Base-by-base conservation (phyloP, 75 land plant species). In the Picea sitchensis region DNA sequence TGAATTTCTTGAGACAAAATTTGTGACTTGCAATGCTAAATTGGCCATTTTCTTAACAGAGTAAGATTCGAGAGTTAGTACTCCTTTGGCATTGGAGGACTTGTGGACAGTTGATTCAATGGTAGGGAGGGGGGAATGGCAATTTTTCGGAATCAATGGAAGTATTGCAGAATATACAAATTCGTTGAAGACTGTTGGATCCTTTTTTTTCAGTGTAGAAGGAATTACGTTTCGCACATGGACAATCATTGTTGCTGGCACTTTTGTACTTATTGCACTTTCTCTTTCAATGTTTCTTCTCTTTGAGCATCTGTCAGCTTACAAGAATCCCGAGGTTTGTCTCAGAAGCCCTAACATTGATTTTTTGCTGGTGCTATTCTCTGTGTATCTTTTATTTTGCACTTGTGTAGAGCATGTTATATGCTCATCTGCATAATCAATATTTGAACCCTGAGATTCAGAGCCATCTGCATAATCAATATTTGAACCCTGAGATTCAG, bases 241-340 rank as follows among this genome's bases (percentile, higher is more conserved):
- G 93, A 86, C 87, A 23, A 72, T 80, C 26, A 54, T 90, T n/a
- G 58, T 89, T 44, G 94, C 96, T 47, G 93, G 91, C 13, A 76
- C 78, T 36, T 86, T 92, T 64, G 91, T 94, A 6, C 47, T 90
- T 67, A 73, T 94, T 60, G 79, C 97, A 9, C 80, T 96, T 56
- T 68, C 77, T 3, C 84, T 96, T 1, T 96, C 98, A 9, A 65
- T 80, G n/a, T 92, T 84, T 67, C 95, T 96, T 58, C 59, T 94
- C n/a, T 90, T 94, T 77, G 91, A 94, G 81, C 98, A 96, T 80
- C 87, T 96, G 11, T 84, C 91, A 11, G 84, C 93, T 3, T 96
- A 96, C 82, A 96, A 87, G 72, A 91, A 89, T 59, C 98, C 98
- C 8, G 94, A 92, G 94, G 98, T 95, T 31, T 74, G 54, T 21